Base-by-base conservation (phyloP, 2,329 filamentous ascomycete species). In the Epichloe elymi region DNA sequence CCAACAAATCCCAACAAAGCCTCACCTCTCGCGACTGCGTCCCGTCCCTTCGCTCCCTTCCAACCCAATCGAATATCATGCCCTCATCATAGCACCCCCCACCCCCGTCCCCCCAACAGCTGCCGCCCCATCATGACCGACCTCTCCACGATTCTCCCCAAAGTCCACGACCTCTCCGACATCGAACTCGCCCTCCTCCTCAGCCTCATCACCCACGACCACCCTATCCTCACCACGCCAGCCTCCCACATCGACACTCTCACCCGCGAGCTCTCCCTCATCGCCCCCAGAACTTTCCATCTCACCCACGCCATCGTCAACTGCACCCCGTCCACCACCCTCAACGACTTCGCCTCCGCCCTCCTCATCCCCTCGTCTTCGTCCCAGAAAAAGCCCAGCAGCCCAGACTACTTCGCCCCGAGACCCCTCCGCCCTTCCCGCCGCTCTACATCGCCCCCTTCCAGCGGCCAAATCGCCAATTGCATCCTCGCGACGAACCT, bases 141-240 rank as follows among this genome's bases (percentile, higher is more conserved):
- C 20, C 38, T 23, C 43, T 44, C 51, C 17, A 26, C 41, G 45
- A 43, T 89, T 55, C 71, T 83, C 54, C 73, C 78, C 56, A 85
- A 84, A 66, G 78, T 94, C 59, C 85, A 90, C 62, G 77, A 80
- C 58, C 74, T 97, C 56, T 86, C 84, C 61, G 90, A 96, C 70
- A 75, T 96, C 40, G 90, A 96, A 69, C 79, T 97, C 53, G 93
- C 91, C 23, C 71, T 86, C 14, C 75, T 97, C 40, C 78, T 96
- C 48, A 90, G 85, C 63, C 78, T 97, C 48, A 76, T 89, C 55
- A 82, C 83, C 53, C 78, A 83, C 57, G 86, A 95, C 66, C 90
- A 97, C 66, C 95, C 88, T 69, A 82, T 97, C 59, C 81, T 97
- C 61, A 85, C 88, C 67, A 86, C 87, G 15, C 78, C 82, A 2